Conservation (phyloP, 1,284 basidiomycete genomes). For the Mycena citricolor region DNA sequence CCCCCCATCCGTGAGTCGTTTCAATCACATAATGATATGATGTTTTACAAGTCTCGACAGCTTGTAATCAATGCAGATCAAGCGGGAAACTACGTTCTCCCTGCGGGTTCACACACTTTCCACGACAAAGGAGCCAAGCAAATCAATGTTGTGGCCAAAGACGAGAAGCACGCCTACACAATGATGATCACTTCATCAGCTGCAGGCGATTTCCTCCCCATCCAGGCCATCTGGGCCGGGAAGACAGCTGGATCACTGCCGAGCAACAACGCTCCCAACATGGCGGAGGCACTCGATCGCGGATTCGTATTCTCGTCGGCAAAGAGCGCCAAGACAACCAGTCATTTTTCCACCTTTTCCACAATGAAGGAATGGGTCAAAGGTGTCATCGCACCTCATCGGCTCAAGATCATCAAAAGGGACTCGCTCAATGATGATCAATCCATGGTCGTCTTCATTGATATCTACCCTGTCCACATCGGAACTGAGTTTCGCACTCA, state of each 20-base stretch:
- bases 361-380: slow-evolving; percentile 13
- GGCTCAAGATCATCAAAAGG: background rate
- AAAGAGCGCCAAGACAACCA: slow-evolving; percentile 20
- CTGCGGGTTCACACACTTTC: slow-evolving; percentile 24
- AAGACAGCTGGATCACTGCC: slow-evolving; percentile 24
- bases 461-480: slow-evolving; percentile 29
- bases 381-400: slow-evolving; percentile 10
- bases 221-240: slow-evolving; percentile 4
- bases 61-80: slow-evolving; percentile 30
- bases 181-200: slow-evolving; percentile 16
- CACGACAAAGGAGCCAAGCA: slow-evolving; percentile 27
- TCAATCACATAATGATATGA: background rate
- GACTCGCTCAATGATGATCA: slow-evolving; percentile 19
- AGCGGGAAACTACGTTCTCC: slow-evolving; percentile 25
- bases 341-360: slow-evolving; percentile 23
- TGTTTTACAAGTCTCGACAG: background rate
- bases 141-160: slow-evolving; percentile 30
- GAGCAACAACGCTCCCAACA: slow-evolving; percentile 9
- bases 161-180: slow-evolving; percentile 34
- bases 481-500: slow-evolving; percentile 21
- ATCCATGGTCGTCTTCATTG: slow-evolving; percentile 24
- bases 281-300: slow-evolving; percentile 16
- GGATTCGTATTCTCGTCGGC: slow-evolving; percentile 27
- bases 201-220: slow-evolving; percentile 3
- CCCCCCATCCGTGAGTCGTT: slow-evolving; percentile 13